These are phyloP conservation scores for Hygrophoropsis aurantiaca DNA, from an alignment of 768 basidiomycete species.

Conservation along the genomic window DNA sequence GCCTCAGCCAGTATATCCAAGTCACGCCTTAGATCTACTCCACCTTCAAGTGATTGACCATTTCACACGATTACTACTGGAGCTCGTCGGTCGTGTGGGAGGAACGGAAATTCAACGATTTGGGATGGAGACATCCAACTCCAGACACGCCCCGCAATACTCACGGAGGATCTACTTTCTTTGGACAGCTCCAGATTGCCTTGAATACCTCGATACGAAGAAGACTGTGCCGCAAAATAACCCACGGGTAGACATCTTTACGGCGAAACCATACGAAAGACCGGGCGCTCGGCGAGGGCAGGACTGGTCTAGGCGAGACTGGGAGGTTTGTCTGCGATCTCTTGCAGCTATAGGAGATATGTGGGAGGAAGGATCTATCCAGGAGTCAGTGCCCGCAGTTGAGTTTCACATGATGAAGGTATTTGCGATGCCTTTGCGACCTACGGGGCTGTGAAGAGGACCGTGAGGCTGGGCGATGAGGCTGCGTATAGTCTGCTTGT, in stretches of 20 bases:
- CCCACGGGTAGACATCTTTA: constrained; percentile 53
- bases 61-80: constrained; percentile 60
- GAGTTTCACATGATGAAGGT: constrained; percentile 46
- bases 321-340: constrained; percentile 52
- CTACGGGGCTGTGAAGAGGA: constrained; percentile 31
- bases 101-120: constrained; percentile 44
- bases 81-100: constrained; percentile 55
- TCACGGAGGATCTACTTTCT: constrained; percentile 38
- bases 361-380: constrained; percentile 56
- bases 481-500: background rate
- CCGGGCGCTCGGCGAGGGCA: constrained; percentile 64
- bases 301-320: constrained; percentile 72
- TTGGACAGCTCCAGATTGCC: constrained; percentile 57
- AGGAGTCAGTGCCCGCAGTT: constrained; percentile 48
- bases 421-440: constrained; percentile 47
- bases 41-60: constrained; percentile 71
- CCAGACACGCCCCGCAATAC: constrained; percentile 59
- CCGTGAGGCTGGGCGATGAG: background rate
- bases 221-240: constrained; percentile 31
- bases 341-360: constrained; percentile 46
- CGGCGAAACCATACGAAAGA: constrained; percentile 45
- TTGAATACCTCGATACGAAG: constrained; percentile 55
- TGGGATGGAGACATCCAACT: constrained; percentile 33
- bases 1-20: constrained; percentile 40
- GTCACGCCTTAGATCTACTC: constrained; percentile 62